A percentile compares a stretch with the other conserved stretches of the same genome.
Conservation (phyloP, 352 stramenopile genomes). For the Nothophytophthora sp. region DNA sequence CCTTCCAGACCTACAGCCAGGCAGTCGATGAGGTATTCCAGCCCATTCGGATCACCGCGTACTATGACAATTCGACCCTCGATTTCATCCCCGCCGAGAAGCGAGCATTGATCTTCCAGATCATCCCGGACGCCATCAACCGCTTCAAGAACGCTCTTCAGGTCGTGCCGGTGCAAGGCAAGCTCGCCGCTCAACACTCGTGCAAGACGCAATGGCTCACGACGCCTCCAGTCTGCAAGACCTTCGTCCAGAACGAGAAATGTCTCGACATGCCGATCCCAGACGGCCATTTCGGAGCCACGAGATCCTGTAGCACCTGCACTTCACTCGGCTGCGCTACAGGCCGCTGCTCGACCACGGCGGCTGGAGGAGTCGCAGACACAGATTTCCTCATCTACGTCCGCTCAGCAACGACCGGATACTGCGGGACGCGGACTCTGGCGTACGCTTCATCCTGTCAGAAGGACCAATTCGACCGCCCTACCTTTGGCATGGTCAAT, state of each 20-base stretch:
- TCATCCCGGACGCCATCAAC: conserved; percentile 68
- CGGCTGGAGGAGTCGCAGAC: conserved; percentile 35
- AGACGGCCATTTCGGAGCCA: conserved; percentile 55
- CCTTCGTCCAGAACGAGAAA: conserved; percentile 43
- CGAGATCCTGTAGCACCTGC: conserved; percentile 46
- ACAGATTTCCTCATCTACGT: conserved; percentile 80
- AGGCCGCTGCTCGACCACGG: conserved; percentile 40
- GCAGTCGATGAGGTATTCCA: conserved; percentile 30
- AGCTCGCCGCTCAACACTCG: conserved; percentile 57
- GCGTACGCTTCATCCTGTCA: conserved; percentile 83
- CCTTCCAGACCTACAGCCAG: conserved; percentile 46
- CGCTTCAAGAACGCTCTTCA: conserved; percentile 53
- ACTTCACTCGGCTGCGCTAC: conserved; percentile 33
- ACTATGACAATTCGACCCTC: conserved; percentile 66
- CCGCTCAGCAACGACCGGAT: conserved; percentile 43
- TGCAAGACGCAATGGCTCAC: conserved; percentile 64
- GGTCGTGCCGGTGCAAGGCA: conserved; percentile 67
- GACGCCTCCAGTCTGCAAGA: conserved; percentile 57
- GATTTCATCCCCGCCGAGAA: conserved; percentile 39
- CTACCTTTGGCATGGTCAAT: conserved; percentile 85
- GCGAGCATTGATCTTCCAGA: conserved; percentile 45
- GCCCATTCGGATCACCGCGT: conserved; percentile 71
- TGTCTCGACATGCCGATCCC: conserved; percentile 83
- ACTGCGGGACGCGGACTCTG: conserved; percentile 54
- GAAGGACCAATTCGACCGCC: conserved; percentile 84